Evolutionary conservation across 345 rosid genomes (phyloP).

Genomic region (Pseudoturritis turrita): DNA sequence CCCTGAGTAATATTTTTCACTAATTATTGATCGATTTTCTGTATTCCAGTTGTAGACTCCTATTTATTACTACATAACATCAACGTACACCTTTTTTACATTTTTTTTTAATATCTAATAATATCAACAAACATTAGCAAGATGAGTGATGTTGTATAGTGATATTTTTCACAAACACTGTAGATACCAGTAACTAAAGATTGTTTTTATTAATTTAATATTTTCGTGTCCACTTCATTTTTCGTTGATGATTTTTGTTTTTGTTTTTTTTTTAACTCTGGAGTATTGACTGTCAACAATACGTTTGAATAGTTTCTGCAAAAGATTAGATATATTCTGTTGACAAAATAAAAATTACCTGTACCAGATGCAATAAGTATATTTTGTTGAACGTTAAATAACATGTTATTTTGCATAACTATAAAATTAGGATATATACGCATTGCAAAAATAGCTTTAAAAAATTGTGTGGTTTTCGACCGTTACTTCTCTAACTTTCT

Average conservation of each 20-base stretch:
- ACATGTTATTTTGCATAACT: no score
- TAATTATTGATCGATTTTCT: background rate
- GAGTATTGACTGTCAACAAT: background rate
- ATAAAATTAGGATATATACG: no score
- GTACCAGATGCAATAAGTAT: no score
- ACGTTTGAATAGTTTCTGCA: no score
- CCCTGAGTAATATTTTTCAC: background rate
- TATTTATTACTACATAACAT: background rate
- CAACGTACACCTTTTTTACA: background rate
- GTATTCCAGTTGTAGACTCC: background rate
- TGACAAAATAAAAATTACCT: no score
- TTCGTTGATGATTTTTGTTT: background rate
- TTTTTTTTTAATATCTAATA: background rate
- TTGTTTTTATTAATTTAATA: background rate
- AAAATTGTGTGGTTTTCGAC: no score
- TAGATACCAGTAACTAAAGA: background rate
- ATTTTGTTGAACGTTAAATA: no score
- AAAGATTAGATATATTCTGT: no score
- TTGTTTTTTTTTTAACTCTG: background rate
- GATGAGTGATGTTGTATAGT: background rate
- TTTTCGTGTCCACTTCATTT: background rate
- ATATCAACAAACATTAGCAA: background rate
- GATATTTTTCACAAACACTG: background rate
- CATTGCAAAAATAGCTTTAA: no score
- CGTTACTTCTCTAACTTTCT: no score